Evolutionary conservation across 1,139 yeast genomes (phyloP).

Genomic region (Lodderomyces parapsilosis): DNA sequence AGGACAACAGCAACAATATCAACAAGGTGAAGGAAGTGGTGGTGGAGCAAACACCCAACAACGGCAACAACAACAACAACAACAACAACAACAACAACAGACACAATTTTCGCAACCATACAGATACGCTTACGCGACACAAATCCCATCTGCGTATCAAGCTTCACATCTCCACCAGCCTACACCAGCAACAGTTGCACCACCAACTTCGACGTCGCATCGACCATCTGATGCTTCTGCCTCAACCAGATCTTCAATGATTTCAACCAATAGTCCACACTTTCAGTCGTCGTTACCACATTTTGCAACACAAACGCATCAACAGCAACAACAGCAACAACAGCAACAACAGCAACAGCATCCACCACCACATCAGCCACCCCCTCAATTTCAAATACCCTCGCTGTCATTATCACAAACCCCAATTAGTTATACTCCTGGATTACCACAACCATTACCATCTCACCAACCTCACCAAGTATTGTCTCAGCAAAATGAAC

Average conservation of each 20-base stretch:
- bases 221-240: neutral
- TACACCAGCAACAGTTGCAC: neutral
- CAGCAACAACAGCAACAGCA: slow-evolving; percentile 1
- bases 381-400: too few species aligned
- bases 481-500: neutral
- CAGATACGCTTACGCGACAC: neutral
- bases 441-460: too few species aligned
- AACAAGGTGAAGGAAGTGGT: neutral
- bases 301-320: slow-evolving; percentile 3
- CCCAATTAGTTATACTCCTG: neutral
- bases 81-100: neutral
- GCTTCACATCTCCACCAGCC: neutral
- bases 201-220: neutral
- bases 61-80: slow-evolving; percentile 8
- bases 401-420: neutral
- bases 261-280: neutral
- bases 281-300: neutral
- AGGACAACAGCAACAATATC: slow-evolving; percentile 10
- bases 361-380: slow-evolving; percentile 1
- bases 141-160: neutral
- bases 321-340: slow-evolving; percentile 5
- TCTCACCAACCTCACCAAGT: neutral
- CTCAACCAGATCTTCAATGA: neutral
- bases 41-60: neutral
- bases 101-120: neutral